phyloP scores from a whole-genome alignment of 2,329 filamentous ascomycete species.

The Polychaeton citri region DNA sequence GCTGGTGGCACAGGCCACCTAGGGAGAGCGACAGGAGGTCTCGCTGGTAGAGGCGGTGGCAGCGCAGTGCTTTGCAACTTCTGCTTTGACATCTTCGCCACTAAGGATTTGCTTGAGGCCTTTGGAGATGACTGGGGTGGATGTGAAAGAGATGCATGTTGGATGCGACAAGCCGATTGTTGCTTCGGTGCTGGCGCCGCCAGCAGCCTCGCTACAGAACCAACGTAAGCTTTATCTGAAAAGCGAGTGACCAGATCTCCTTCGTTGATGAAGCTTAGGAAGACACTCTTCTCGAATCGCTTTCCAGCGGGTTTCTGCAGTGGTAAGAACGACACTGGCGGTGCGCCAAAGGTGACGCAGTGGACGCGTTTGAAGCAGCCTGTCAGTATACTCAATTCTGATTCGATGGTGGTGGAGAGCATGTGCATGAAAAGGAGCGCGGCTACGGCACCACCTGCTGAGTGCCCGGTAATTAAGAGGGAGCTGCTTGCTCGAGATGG shows the following conservation, averaged over 20 bases:
- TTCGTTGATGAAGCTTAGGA: constrained; percentile 72
- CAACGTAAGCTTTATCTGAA: constrained; percentile 57
- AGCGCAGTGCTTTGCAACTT: neutral
- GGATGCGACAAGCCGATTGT: neutral
- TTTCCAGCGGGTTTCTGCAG: constrained; percentile 42
- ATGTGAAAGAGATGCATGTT: no score
- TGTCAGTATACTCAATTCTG: constrained; percentile 57
- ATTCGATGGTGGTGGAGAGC: constrained; percentile 48
- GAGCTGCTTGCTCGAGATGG: constrained; percentile 52
- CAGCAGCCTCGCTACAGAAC: constrained; percentile 58
- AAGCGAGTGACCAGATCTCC: constrained; percentile 69
- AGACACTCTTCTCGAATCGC: constrained; percentile 50
- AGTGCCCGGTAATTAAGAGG: constrained; percentile 74
- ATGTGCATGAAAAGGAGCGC: constrained; percentile 72
- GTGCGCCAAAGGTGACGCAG: constrained; percentile 75
- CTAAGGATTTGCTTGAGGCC: neutral
- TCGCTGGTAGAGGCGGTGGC: neutral
- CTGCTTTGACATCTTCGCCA: constrained; percentile 7
- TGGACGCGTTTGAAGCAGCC: constrained; percentile 64
- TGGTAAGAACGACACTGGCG: constrained; percentile 60
- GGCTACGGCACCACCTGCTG: constrained; percentile 73
- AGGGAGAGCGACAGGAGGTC: constrained; percentile 1
- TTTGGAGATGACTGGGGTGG: no score
- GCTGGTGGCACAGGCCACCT: constrained; percentile 53
- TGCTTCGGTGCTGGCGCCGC: constrained; percentile 33